phyloP scores from a whole-genome alignment of 2,329 filamentous ascomycete species.

The Teratosphaeria viscida region DNA sequence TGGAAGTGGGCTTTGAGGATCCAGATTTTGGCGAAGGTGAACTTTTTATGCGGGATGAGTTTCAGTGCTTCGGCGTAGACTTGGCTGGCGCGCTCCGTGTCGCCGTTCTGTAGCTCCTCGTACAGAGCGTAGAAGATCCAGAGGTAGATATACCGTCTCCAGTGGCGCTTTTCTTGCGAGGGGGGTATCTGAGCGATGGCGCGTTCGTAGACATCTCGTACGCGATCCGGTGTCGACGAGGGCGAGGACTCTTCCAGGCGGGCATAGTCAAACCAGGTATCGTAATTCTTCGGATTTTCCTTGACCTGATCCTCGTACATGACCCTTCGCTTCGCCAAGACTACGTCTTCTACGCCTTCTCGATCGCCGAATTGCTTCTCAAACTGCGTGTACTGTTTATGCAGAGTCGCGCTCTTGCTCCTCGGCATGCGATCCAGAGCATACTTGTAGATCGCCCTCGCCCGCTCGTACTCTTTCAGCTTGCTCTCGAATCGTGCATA shows the following conservation, averaged over 20 bases:
- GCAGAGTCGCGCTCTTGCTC: slow-evolving; percentile 71
- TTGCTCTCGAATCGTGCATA: slow-evolving; percentile 94
- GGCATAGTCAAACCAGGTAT: slow-evolving; percentile 93
- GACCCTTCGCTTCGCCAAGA: slow-evolving; percentile 84
- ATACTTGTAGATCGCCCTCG: slow-evolving; percentile 93
- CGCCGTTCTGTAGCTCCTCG: slow-evolving; percentile 80
- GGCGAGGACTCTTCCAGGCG: slow-evolving; percentile 74
- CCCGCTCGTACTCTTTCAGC: slow-evolving; percentile 87
- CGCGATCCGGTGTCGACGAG: slow-evolving; percentile 59
- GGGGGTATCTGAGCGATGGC: slow-evolving; percentile 93
- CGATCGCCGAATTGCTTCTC: slow-evolving; percentile 95
- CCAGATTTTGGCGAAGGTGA: slow-evolving; percentile 97
- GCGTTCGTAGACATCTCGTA: slow-evolving; percentile 87
- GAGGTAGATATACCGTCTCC: slow-evolving; percentile 93
- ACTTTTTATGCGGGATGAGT: slow-evolving; percentile 87
- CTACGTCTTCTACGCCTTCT: slow-evolving; percentile 89
- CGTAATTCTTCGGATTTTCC: slow-evolving; percentile 92
- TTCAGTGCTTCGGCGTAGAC: slow-evolving; percentile 84
- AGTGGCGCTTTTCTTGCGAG: slow-evolving; percentile 92
- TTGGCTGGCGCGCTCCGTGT: slow-evolving; percentile 68
- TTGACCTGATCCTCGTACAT: slow-evolving; percentile 92
- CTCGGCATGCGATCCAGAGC: slow-evolving; percentile 84
- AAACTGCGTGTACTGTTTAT: slow-evolving; percentile 93
- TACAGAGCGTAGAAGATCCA: slow-evolving; percentile 97
- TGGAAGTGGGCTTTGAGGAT: slow-evolving; percentile 89